Conservation (phyloP, 768 basidiomycete genomes). For the Lyophyllum atratum region DNA sequence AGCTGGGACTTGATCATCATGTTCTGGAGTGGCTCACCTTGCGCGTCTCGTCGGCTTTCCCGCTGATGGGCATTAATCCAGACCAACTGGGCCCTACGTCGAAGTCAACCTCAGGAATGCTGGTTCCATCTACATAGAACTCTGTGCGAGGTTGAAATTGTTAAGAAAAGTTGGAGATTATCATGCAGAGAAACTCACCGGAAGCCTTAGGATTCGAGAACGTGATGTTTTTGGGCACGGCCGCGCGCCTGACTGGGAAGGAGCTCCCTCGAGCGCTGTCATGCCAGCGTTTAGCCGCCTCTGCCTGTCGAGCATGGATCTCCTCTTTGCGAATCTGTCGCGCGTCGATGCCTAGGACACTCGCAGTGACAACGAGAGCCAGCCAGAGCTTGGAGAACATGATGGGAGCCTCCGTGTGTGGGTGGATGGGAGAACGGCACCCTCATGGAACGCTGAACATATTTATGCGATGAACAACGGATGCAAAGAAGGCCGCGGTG, state of each 20-base stretch:
- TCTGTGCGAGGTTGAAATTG: slow-evolving; percentile 34
- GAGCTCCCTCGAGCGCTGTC: slow-evolving; percentile 13
- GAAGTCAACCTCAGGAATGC: slow-evolving; percentile 69
- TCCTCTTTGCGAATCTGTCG: slow-evolving; percentile 42
- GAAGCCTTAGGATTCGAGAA: slow-evolving; percentile 69
- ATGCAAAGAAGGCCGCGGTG: background rate
- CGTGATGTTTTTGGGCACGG: slow-evolving; percentile 60
- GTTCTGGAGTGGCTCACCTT: slow-evolving; percentile 38
- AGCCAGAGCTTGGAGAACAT: slow-evolving; percentile 19
- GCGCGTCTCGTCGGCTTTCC: slow-evolving; percentile 59
- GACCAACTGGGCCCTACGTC: slow-evolving; percentile 79
- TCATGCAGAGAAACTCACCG: slow-evolving; percentile 37
- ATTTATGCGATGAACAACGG: background rate
- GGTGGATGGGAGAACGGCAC: background rate
- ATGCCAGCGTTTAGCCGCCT: slow-evolving; percentile 47
- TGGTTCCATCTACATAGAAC: slow-evolving; percentile 68
- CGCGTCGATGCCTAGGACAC: slow-evolving; percentile 22
- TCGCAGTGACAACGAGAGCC: slow-evolving; percentile 17
- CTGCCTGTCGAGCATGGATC: slow-evolving; percentile 43
- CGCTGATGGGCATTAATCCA: slow-evolving; percentile 72
- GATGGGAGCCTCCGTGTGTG: background rate
- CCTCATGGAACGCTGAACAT: background rate
- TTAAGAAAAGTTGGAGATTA: background rate
- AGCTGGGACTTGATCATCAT: background rate
- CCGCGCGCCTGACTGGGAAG: slow-evolving; percentile 13